phyloP scores from a whole-genome alignment of 257 asterid species.

The Henckelia pumila region DNA sequence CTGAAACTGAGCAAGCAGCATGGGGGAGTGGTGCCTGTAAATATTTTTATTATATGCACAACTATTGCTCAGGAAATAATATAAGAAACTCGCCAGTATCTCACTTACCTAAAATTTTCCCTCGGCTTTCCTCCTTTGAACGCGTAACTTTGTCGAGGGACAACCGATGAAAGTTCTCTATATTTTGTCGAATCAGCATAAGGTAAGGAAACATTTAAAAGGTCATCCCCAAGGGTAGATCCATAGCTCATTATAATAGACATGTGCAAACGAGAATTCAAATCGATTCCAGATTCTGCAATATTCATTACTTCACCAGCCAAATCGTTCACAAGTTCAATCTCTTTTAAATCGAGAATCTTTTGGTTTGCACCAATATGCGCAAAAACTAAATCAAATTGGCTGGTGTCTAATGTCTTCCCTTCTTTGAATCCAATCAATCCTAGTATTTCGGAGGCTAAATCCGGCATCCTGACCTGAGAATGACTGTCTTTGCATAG shows the following conservation, averaged over 20 bases:
- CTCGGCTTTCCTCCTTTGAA: conserved; percentile 65
- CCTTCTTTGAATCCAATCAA: conserved; percentile 81
- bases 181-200: conserved; percentile 28
- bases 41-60: conserved; percentile 22
- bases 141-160: conserved; percentile 79
- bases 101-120: conserved; percentile 56
- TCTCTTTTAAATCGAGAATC: conserved; percentile 35
- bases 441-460: conserved; percentile 51
- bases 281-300: conserved; percentile 45
- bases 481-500: conserved; percentile 23
- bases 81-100: not conserved
- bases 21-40: conserved; percentile 64
- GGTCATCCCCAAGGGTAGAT: conserved; percentile 37
- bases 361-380: conserved; percentile 53
- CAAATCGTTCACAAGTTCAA: conserved; percentile 49
- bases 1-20: conserved; percentile 90
- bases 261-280: conserved; percentile 63
- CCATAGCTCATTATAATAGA: conserved; percentile 86
- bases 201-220: conserved; percentile 33
- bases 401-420: conserved; percentile 38
- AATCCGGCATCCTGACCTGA: conserved; percentile 21
- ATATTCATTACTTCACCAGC: conserved; percentile 46
- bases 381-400: conserved; percentile 63
- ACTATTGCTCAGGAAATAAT: not conserved
- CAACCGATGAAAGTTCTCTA: conserved; percentile 39